A percentile compares a stretch with the other conserved stretches of the same genome.
Evolutionary conservation across 1,284 basidiomycete genomes (phyloP).

Genomic region (Boletus mariae): DNA sequence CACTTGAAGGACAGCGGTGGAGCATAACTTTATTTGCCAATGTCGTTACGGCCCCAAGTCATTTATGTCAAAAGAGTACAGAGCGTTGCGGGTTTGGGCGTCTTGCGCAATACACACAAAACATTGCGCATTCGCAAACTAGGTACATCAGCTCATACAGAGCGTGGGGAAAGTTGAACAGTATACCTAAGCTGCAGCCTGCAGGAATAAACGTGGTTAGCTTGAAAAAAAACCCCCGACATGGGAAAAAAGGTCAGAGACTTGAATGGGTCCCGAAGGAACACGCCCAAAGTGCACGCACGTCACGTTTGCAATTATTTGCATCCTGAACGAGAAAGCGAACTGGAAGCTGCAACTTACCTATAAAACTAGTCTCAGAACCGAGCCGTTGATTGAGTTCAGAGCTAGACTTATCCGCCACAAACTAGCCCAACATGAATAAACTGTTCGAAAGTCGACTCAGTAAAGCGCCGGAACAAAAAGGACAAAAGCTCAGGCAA

Average conservation of each 20-base stretch:
- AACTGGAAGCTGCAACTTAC: slow-evolving; percentile 20
- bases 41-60: background rate
- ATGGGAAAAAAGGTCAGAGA: slow-evolving; percentile 48
- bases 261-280: slow-evolving; percentile 76
- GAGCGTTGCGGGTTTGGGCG: background rate
- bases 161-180: background rate
- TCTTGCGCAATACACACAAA: slow-evolving; percentile 3
- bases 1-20: background rate
- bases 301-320: slow-evolving; percentile 53
- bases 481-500: slow-evolving; percentile 34
- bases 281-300: slow-evolving; percentile 54
- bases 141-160: slow-evolving; percentile 16
- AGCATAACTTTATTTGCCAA: slow-evolving; percentile 3
- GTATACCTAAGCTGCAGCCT: slow-evolving; percentile 3
- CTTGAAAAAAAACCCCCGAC: background rate
- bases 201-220: slow-evolving; percentile 15
- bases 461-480: slow-evolving; percentile 4
- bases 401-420: background rate
- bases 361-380: background rate
- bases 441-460: background rate
- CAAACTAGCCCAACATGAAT: background rate
- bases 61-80: slow-evolving; percentile 7
- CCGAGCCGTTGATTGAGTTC: background rate
- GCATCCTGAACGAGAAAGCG: slow-evolving; percentile 40
- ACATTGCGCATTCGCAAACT: slow-evolving; percentile 6